Conservation (phyloP, 768 basidiomycete species). For the Phanerodontia chrysosporium region DNA sequence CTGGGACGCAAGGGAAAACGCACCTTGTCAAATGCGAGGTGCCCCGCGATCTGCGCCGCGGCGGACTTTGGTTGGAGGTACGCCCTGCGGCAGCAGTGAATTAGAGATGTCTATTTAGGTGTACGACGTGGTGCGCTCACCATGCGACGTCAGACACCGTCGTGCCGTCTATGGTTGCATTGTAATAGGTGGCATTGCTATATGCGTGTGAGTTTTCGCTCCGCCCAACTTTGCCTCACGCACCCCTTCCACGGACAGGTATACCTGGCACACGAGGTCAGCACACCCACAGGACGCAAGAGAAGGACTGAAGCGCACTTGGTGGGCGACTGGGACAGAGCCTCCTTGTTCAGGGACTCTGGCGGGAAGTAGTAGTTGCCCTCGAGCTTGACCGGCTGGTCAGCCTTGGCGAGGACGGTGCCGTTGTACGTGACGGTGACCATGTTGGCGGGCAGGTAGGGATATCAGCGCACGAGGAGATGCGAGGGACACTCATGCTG, state of each 20-base stretch:
- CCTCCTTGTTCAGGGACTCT: slow-evolving; percentile 38
- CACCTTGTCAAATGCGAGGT: slow-evolving; percentile 80
- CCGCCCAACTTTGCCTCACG: slow-evolving; percentile 9
- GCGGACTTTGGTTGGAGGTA: slow-evolving; percentile 54
- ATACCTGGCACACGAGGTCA: slow-evolving; percentile 33
- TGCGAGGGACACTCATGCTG: background rate
- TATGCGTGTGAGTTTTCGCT: background rate
- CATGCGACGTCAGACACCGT: slow-evolving; percentile 60
- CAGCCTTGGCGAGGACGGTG: slow-evolving; percentile 52
- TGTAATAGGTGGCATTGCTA: slow-evolving; percentile 66
- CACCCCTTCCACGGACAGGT: slow-evolving; percentile 75
- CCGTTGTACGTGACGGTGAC: slow-evolving; percentile 53
- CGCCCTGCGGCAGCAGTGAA: slow-evolving; percentile 47
- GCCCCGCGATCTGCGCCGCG: slow-evolving; percentile 59
- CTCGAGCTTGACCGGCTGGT: slow-evolving; percentile 54
- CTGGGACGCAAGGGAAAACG: background rate
- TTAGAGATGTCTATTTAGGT: background rate
- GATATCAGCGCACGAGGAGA: background rate
- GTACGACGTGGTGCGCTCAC: slow-evolving; percentile 31
- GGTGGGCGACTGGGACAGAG: slow-evolving; percentile 50
- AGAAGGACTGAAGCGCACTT: slow-evolving; percentile 30
- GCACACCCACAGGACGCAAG: background rate
- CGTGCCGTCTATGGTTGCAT: slow-evolving; percentile 45
- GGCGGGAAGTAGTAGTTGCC: slow-evolving; percentile 76
- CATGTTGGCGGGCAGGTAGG: slow-evolving; percentile 14